phyloP scores from a whole-genome alignment of 2,329 filamentous ascomycete species.

The Cylindrodendrum hubeiense region DNA sequence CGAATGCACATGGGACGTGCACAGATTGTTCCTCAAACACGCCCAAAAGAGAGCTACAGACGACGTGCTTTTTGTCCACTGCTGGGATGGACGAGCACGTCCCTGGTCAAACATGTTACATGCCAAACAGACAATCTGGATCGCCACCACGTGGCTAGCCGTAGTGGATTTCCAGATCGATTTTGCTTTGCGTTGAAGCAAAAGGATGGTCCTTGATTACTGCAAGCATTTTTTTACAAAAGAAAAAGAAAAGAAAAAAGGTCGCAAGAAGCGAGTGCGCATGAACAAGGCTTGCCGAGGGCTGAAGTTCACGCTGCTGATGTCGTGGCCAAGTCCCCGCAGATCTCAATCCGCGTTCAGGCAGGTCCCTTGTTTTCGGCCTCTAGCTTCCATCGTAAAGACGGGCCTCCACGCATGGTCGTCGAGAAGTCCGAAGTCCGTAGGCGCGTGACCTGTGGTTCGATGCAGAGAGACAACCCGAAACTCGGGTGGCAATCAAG shows the following conservation, averaged over 20 bases:
- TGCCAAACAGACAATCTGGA: not conserved
- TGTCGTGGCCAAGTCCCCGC: not conserved
- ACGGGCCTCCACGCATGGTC: not conserved
- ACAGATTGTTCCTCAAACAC: not conserved
- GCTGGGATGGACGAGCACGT: not conserved
- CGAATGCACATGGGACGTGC: too few relatives aligned
- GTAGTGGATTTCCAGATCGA: not conserved
- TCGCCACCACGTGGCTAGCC: constrained; percentile 29
- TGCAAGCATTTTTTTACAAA: not conserved
- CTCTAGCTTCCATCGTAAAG: not conserved
- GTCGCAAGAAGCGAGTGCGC: not conserved
- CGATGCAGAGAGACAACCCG: constrained; percentile 8
- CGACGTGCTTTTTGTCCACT: not conserved
- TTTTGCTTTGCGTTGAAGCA: not conserved
- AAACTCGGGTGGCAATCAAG: constrained; percentile 7
- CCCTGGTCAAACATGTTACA: not conserved
- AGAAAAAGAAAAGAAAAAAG: too few relatives aligned
- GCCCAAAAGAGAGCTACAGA: not conserved
- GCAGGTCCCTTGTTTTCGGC: not conserved
- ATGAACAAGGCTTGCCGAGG: not conserved
- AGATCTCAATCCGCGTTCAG: not conserved
- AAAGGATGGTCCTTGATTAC: constrained; percentile 1
- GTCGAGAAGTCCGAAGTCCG: not conserved
- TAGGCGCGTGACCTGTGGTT: not conserved
- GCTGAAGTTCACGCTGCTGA: not conserved